phyloP scores from a whole-genome alignment of 176 grass and related monocot species.

The Thinopyrum elongatum region DNA sequence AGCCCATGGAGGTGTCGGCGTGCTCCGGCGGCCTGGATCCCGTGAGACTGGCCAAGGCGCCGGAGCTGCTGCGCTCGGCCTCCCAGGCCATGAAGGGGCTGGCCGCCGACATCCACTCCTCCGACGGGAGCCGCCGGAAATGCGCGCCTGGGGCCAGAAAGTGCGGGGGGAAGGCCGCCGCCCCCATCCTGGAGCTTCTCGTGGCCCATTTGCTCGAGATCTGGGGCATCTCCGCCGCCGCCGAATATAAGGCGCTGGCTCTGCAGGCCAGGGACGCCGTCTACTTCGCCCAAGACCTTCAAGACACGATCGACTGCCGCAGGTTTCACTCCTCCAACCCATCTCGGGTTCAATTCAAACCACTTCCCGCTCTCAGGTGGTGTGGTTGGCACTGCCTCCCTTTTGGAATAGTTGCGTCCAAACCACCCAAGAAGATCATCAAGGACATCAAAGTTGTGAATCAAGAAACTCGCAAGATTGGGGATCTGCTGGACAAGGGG shows the following conservation, averaged over 20 bases:
- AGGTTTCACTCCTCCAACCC: no score
- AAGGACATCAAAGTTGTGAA: no score
- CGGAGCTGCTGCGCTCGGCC: neutral
- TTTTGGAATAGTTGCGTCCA: no score
- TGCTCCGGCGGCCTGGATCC: no score
- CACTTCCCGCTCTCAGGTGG: no score
- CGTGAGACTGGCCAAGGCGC: neutral
- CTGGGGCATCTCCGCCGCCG: neutral
- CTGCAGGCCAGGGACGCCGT: neutral
- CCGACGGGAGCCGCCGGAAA: neutral
- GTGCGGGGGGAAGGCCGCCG: neutral
- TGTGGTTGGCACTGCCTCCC: no score
- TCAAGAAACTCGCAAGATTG: no score
- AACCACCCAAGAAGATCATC: no score
- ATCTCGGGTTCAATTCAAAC: no score
- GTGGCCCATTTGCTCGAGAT: neutral
- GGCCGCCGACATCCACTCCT: neutral
- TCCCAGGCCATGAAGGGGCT: neutral
- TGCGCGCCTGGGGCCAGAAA: neutral
- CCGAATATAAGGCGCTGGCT: neutral
- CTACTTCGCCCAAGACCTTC: neutral
- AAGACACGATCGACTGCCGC: neutral
- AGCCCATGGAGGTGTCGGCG: no score
- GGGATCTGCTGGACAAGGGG: no score
- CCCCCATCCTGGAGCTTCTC: neutral